Conservation (phyloP, 2,329 filamentous ascomycete genomes). For the Pleomassaria siparia region DNA sequence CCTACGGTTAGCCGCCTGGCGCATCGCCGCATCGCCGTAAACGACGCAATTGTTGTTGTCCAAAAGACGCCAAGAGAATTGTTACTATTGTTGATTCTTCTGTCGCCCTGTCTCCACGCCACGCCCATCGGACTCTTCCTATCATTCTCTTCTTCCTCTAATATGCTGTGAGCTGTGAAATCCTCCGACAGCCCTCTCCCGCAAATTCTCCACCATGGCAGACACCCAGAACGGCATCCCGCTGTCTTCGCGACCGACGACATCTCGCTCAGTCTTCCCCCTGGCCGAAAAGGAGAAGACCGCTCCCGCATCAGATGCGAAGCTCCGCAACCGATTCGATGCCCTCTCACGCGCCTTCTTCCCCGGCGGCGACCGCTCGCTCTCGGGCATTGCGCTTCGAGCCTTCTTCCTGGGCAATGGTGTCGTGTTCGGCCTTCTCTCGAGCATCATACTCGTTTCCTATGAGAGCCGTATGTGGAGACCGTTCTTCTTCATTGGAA, state of each 20-base stretch:
- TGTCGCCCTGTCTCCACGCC: background rate
- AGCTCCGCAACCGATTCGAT: slow-evolving; percentile 17
- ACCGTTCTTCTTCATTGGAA: slow-evolving; percentile 62
- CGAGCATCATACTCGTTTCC: slow-evolving; percentile 31
- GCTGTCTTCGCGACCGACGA: slow-evolving; percentile 25
- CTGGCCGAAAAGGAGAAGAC: slow-evolving; percentile 21
- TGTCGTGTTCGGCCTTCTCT: slow-evolving; percentile 37
- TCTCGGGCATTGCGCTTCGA: slow-evolving; percentile 50
- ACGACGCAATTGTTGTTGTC: background rate
- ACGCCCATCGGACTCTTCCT: slow-evolving; percentile 1
- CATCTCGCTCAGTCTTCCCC: slow-evolving; percentile 33
- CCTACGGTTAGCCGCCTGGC: too few species aligned
- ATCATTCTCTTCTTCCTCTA: slow-evolving; percentile 2
- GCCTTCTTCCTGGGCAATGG: slow-evolving; percentile 48
- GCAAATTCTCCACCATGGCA: slow-evolving; percentile 17
- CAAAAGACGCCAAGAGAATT: background rate
- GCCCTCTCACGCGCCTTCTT: slow-evolving; percentile 38
- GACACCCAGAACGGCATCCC: slow-evolving; percentile 21
- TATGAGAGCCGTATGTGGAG: slow-evolving; percentile 56
- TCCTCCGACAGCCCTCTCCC: slow-evolving; percentile 1
- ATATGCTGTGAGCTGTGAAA: slow-evolving; percentile 5
- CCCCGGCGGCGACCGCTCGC: slow-evolving; percentile 47
- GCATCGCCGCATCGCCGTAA: background rate
- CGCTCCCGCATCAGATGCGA: slow-evolving; percentile 30
- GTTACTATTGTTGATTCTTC: slow-evolving; percentile 19